These are phyloP conservation scores for Kitagawia praeruptora DNA, from an alignment of 129 eudicot genomes.

Conservation along the genomic window DNA sequence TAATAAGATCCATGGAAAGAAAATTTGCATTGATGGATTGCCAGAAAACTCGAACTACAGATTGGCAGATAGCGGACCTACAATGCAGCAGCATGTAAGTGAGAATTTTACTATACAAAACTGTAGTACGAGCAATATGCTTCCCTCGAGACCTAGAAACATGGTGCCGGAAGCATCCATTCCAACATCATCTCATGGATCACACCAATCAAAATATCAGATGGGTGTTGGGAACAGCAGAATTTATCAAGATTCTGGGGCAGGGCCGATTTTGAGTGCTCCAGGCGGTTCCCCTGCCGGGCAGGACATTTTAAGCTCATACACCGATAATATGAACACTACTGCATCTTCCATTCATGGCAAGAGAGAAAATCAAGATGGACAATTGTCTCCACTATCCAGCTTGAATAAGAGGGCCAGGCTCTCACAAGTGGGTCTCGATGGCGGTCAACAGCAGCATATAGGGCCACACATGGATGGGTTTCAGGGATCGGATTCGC, in stretches of 20 bases:
- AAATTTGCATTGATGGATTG: slow-evolving; percentile 49
- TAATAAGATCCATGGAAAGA: slow-evolving; percentile 53
- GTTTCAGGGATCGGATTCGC: slow-evolving; percentile 40
- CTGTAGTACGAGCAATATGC: slow-evolving; percentile 38
- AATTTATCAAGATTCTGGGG: slow-evolving; percentile 53
- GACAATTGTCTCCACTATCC: slow-evolving; percentile 45
- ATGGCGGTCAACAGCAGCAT: slow-evolving; percentile 53
- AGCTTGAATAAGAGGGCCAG: slow-evolving; percentile 52
- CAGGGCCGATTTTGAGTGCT: slow-evolving; percentile 35
- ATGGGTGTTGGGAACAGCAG: slow-evolving; percentile 51
- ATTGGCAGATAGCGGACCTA: slow-evolving; percentile 33
- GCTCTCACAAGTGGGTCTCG: slow-evolving; percentile 39
- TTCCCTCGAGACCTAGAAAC: slow-evolving; percentile 31
- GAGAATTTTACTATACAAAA: slow-evolving; percentile 48
- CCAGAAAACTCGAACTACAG: slow-evolving; percentile 46
- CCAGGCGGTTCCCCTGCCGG: slow-evolving; percentile 45
- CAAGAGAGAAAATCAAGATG: slow-evolving; percentile 81
- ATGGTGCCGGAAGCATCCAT: slow-evolving; percentile 32
- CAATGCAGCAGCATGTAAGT: slow-evolving; percentile 41
- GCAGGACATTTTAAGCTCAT: slow-evolving; percentile 60
- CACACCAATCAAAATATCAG: slow-evolving; percentile 63
- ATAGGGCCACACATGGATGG: slow-evolving; percentile 45
- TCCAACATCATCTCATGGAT: slow-evolving; percentile 36
- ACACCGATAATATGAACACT: slow-evolving; percentile 40
- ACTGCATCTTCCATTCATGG: slow-evolving; percentile 39